A percentile compares a stretch with the other conserved stretches of the same genome.
phyloP scores from a whole-genome alignment of 768 basidiomycete genomes.

The Lanmaoa rubissima region DNA sequence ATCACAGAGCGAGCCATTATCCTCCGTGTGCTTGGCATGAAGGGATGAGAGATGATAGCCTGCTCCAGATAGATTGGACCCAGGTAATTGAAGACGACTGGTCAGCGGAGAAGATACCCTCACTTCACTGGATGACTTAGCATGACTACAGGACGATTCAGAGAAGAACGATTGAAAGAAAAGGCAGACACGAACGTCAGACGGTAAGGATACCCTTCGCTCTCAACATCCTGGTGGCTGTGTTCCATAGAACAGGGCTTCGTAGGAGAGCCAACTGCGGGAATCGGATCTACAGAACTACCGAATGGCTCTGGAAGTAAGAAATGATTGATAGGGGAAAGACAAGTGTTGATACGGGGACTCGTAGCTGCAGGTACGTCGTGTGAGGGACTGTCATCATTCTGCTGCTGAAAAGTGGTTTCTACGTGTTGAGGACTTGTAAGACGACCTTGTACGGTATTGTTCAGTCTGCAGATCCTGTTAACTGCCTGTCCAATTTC shows the following conservation, averaged over 20 bases:
- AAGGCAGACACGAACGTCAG: slow-evolving; percentile 9
- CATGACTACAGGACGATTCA: slow-evolving; percentile 11
- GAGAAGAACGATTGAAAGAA: background rate
- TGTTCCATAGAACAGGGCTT: background rate
- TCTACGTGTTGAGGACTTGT: slow-evolving; percentile 4
- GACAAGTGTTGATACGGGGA: background rate
- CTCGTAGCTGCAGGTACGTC: background rate
- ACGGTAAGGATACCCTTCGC: background rate
- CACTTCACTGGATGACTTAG: background rate
- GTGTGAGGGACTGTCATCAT: background rate
- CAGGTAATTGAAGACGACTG: slow-evolving; percentile 1
- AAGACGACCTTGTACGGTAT: background rate
- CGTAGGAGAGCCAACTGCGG: background rate
- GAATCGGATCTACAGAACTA: background rate
- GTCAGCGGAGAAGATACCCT: slow-evolving; percentile 15
- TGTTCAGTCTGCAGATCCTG: background rate
- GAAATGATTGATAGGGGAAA: slow-evolving; percentile 20
- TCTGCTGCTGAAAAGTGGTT: background rate
- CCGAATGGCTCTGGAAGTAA: slow-evolving; percentile 11
- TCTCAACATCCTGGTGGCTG: slow-evolving; percentile 2
- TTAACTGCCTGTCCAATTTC: background rate
- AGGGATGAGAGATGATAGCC: background rate
- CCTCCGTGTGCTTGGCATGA: background rate
- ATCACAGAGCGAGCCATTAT: background rate
- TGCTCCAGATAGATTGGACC: background rate